Percentiles rank a stretch among this genome's conserved stretches.
These are phyloP conservation scores for Olyra latifolia DNA, from an alignment of 176 grass and related monocot genomes.

Conservation along the genomic window DNA sequence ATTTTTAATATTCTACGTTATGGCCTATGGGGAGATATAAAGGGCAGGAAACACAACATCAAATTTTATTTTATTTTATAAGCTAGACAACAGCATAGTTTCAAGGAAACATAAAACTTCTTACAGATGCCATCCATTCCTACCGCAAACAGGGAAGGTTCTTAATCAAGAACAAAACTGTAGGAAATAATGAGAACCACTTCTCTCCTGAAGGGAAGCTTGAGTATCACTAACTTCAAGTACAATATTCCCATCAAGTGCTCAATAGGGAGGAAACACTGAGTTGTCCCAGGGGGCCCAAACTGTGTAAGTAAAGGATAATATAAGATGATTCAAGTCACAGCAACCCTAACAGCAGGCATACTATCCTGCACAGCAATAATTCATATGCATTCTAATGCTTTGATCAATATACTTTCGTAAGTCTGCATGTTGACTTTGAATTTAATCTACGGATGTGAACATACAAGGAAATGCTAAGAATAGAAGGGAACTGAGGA, in stretches of 20 bases:
- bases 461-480: not conserved
- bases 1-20: not conserved
- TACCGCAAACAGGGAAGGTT: not conserved
- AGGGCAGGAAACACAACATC: not conserved
- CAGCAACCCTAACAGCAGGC: not conserved
- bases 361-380: not conserved
- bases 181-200: not conserved
- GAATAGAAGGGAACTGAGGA: no score
- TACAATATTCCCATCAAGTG: constrained; percentile 5
- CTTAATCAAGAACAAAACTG: not conserved
- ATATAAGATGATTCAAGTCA: not conserved
- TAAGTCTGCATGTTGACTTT: not conserved
- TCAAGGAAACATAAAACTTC: not conserved
- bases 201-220: not conserved
- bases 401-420: not conserved
- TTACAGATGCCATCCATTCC: not conserved
- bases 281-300: not conserved
- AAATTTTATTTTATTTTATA: not conserved
- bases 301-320: constrained; percentile 6
- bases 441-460: not conserved
- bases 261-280: not conserved
- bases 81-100: not conserved
- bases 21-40: not conserved
- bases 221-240: not conserved
- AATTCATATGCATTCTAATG: not conserved